Conservation (phyloP, 331 rosid species). For the Malus hybrid region DNA sequence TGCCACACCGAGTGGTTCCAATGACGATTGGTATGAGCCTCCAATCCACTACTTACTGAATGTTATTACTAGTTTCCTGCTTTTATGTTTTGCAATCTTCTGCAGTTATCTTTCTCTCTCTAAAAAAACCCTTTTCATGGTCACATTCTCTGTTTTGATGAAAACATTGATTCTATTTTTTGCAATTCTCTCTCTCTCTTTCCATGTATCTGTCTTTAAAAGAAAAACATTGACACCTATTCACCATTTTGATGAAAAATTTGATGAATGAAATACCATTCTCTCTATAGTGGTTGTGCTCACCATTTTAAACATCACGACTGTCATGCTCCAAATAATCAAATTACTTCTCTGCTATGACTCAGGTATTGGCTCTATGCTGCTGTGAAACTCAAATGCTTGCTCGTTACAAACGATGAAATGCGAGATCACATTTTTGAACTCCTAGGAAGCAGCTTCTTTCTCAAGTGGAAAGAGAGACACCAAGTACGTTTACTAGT, state of each 20-base stretch:
- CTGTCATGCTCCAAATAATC: not conserved
- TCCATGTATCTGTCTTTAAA: too few relatives aligned
- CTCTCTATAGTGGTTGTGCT: not conserved
- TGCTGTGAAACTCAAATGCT: conserved; percentile 69
- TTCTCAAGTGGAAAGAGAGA: conserved; percentile 86
- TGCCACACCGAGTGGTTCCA: conserved; percentile 80
- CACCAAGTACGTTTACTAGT: conserved; percentile 59
- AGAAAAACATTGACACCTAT: too few relatives aligned
- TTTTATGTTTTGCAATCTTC: not conserved
- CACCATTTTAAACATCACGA: not conserved
- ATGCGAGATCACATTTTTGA: conserved; percentile 96
- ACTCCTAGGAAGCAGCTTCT: conserved; percentile 74
- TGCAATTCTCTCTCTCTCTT: too few relatives aligned
- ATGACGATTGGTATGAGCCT: conserved; percentile 79
- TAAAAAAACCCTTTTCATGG: not conserved
- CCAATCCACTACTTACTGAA: not conserved
- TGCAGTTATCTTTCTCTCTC: not conserved
- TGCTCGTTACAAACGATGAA: conserved; percentile 91
- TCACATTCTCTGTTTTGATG: not conserved
- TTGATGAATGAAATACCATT: too few relatives aligned
- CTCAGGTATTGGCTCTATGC: conserved; percentile 93
- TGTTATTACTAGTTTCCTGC: not conserved
- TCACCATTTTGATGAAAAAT: too few relatives aligned
- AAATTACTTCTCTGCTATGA: not conserved
- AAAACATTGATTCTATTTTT: too few relatives aligned